A percentile compares a stretch with the other conserved stretches of the same genome.
phyloP scores from a whole-genome alignment of 805 yeast species.

The Wickerhamia fluorescens region DNA sequence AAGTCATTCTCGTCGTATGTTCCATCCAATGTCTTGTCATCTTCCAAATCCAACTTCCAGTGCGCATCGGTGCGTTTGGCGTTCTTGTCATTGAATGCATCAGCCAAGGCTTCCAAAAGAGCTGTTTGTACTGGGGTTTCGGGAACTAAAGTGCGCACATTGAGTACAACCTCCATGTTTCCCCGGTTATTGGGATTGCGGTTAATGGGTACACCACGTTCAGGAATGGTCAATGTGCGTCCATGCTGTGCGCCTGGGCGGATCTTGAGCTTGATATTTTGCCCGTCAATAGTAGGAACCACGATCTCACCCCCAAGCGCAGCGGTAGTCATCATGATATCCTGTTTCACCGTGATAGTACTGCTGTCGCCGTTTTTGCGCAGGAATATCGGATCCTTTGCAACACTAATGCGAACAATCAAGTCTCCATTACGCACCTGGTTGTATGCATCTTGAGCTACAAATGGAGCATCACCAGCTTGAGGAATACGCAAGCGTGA shows the following conservation, averaged over 20 bases:
- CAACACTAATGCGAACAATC: conserved; percentile 71
- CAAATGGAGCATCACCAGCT: conserved; percentile 82
- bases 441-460: conserved; percentile 65
- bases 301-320: conserved; percentile 88
- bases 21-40: conserved; percentile 10
- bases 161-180: conserved; percentile 66
- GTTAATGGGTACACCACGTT: conserved; percentile 76
- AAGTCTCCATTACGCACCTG: conserved; percentile 78
- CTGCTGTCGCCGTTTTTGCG: conserved; percentile 44
- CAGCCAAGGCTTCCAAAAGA: conserved; percentile 89
- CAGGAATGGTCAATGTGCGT: conserved; percentile 66
- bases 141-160: conserved; percentile 68
- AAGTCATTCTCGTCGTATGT: conserved; percentile 26
- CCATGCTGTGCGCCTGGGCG: conserved; percentile 82
- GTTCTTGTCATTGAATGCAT: conserved; percentile 69
- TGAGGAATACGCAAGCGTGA: conserved; percentile 76
- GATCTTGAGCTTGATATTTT: conserved; percentile 66
- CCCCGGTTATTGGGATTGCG: conserved; percentile 57
- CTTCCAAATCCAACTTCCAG: conserved; percentile 28
- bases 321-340: conserved; percentile 90
- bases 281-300: conserved; percentile 87
- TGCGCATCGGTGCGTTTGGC: conserved; percentile 64
- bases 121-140: conserved; percentile 80
- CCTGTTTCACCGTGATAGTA: conserved; percentile 57
- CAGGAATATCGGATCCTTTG: conserved; percentile 63